Evolutionary conservation across 108 stramenopile species (phyloP).

Genomic region (Bacterosira constricta): DNA sequence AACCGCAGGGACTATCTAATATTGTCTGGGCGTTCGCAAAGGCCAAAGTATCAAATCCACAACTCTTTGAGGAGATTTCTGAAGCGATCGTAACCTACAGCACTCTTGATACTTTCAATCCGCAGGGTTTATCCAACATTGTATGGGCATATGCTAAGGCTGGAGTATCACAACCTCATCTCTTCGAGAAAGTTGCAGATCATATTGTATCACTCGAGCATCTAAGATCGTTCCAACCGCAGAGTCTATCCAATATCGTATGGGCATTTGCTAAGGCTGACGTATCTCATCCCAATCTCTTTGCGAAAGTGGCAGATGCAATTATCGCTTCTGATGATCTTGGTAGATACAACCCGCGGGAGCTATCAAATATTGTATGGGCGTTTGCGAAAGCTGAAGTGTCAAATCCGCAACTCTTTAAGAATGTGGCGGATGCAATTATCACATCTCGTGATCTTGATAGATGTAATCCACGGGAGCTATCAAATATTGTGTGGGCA

Average conservation of each 20-base stretch:
- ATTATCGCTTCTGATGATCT: neutral
- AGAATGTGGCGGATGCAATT: too few species aligned
- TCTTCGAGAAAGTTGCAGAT: neutral
- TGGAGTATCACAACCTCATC: neutral
- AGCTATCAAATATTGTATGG: neutral
- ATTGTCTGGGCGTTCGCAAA: neutral
- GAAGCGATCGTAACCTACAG: neutral
- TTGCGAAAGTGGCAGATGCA: neutral
- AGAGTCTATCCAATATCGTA: neutral
- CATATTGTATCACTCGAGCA: neutral
- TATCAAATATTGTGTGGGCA: too few species aligned
- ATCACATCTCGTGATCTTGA: too few species aligned
- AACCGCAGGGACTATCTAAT: neutral
- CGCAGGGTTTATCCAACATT: neutral
- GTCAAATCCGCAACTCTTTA: neutral
- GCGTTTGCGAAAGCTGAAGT: neutral
- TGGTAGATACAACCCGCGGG: neutral
- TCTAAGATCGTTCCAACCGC: neutral
- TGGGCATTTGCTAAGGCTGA: neutral
- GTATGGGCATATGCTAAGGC: neutral
- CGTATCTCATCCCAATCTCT: neutral
- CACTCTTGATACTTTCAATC: neutral
- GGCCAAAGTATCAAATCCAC: neutral
- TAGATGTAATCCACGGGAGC: too few species aligned
- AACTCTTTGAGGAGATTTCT: neutral